Conservation (phyloP, 163 green algal species). For the Chlamydomonas reinhardtii region DNA sequence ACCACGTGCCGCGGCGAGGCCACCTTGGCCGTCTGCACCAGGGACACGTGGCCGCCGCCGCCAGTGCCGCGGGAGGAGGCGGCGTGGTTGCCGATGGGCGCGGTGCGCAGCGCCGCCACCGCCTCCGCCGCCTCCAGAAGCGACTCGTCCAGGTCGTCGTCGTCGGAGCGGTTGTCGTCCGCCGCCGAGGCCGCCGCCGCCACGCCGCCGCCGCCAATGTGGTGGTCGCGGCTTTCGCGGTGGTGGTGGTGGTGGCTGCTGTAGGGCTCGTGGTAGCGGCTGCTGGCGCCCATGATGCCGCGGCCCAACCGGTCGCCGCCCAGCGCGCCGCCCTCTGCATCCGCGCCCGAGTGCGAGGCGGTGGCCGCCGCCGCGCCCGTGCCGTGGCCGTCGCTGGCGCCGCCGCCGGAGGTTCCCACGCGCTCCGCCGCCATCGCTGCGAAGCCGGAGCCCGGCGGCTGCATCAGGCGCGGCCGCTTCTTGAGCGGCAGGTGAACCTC, state of each 20-base stretch:
- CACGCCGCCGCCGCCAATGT: too few relatives aligned
- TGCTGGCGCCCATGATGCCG: not conserved
- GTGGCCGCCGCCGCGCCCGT: not conserved
- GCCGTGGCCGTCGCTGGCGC: not conserved
- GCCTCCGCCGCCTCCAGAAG: constrained; percentile 49
- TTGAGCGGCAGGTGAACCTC: constrained; percentile 41
- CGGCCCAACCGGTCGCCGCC: not conserved
- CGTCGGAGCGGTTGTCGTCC: constrained; percentile 8
- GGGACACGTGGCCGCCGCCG: not conserved
- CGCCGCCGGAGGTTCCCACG: too few relatives aligned
- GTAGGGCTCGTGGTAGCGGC: too few relatives aligned
- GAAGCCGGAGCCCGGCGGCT: too few relatives aligned
- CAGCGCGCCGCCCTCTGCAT: not conserved
- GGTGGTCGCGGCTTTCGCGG: too few relatives aligned
- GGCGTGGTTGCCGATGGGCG: constrained; percentile 9
- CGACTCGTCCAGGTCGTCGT: constrained; percentile 20
- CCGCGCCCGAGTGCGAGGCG: too few relatives aligned
- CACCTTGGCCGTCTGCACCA: constrained; percentile 38
- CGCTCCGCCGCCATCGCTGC: too few relatives aligned
- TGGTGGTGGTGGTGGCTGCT: too few relatives aligned
- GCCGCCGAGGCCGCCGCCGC: not conserved
- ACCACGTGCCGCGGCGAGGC: constrained; percentile 32
- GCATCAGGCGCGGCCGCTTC: constrained; percentile 31
- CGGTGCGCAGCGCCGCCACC: constrained; percentile 44
- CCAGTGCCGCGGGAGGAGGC: not conserved